phyloP scores from a whole-genome alignment of 108 stramenopile genomes.

The Pseudonitzschia multiseries region DNA sequence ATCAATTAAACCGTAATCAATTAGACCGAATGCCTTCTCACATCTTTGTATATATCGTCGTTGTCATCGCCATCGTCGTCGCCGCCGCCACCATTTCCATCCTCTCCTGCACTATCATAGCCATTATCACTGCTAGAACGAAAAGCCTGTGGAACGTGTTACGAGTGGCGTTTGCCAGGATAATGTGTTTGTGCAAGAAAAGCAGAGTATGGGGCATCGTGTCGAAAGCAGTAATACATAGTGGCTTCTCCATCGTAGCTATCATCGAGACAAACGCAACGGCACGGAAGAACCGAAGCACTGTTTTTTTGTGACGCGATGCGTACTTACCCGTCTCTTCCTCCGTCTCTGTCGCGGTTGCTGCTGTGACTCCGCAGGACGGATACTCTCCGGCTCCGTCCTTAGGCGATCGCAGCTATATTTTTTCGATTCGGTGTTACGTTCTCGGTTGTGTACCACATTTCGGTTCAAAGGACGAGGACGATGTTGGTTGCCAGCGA shows the following conservation, averaged over 20 bases:
- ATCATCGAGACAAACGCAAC: background rate
- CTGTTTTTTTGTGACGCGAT: no score
- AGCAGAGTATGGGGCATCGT: no score
- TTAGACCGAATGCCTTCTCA: background rate
- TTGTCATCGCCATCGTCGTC: background rate
- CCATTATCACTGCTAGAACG: background rate
- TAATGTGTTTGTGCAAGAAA: no score
- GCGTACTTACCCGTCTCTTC: background rate
- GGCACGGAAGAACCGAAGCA: no score
- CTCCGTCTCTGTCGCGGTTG: background rate
- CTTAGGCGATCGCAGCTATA: background rate
- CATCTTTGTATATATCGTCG: background rate
- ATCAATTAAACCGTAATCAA: no score
- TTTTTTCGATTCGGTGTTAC: background rate
- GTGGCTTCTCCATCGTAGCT: background rate
- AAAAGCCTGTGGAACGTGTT: background rate
- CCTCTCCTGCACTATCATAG: background rate
- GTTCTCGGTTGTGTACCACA: background rate
- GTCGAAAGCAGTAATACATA: no score
- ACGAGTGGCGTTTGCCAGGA: background rate
- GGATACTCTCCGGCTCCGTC: background rate
- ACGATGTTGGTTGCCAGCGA: background rate
- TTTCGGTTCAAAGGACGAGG: background rate
- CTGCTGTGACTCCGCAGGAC: background rate
- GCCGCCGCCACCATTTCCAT: no score